These are phyloP conservation scores for Mucor circinelloides DNA, from an alignment of 371 early-diverging fungal genomes.

Conservation along the genomic window DNA sequence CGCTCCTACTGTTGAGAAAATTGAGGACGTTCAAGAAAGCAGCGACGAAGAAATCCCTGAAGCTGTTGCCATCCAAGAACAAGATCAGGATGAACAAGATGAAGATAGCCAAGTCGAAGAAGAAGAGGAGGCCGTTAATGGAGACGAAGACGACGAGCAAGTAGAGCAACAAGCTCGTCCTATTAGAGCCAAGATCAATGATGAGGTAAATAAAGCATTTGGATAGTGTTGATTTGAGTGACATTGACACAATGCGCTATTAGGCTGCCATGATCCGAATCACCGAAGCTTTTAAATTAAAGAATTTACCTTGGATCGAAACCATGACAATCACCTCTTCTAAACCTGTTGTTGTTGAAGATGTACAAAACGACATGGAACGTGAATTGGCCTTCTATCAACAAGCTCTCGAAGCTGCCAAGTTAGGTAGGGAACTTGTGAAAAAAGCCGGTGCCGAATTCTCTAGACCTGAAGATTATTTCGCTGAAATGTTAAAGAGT, in stretches of 20 bases:
- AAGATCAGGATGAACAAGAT: conserved; percentile 14
- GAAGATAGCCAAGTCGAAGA: conserved; percentile 23
- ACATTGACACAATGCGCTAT: not conserved
- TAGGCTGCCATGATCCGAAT: conserved; percentile 66
- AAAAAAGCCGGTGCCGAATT: conserved; percentile 73
- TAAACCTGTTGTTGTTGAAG: conserved; percentile 59
- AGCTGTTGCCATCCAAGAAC: conserved; percentile 11
- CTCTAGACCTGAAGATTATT: conserved; percentile 86
- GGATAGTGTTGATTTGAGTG: not conserved
- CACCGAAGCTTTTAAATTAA: conserved; percentile 68
- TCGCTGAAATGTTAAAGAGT: conserved; percentile 95
- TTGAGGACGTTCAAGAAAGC: conserved; percentile 1
- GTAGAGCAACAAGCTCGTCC: conserved; percentile 27
- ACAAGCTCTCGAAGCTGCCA: conserved; percentile 85
- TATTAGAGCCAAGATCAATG: conserved; percentile 41
- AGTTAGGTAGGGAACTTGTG: conserved; percentile 61
- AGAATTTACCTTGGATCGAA: conserved; percentile 81
- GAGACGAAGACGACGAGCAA: conserved; percentile 24
- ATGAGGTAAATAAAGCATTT: conserved; percentile 19
- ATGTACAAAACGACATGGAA: conserved; percentile 83
- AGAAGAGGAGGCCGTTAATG: conserved; percentile 11
- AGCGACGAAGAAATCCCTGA: conserved; percentile 16
- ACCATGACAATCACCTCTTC: conserved; percentile 73
- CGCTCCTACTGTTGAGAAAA: conserved; percentile 12
- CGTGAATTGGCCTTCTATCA: conserved; percentile 89